Conservation (phyloP, 2,329 filamentous ascomycete genomes). For the Cadophora luteo-olivacea region DNA sequence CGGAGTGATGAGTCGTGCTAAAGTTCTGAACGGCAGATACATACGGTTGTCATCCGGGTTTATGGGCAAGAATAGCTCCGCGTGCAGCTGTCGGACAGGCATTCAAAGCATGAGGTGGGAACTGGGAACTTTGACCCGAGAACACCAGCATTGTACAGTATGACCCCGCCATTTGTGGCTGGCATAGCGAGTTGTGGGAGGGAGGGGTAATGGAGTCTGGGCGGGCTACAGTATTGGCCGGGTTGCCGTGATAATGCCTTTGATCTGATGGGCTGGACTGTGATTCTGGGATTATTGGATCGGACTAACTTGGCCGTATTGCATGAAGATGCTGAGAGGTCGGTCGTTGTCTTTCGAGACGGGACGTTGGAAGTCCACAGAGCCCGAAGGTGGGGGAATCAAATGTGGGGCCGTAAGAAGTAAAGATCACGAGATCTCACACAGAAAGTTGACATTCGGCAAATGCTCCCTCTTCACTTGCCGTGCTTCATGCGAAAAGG, state of each 20-base stretch:
- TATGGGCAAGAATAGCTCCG: slow-evolving; percentile 7
- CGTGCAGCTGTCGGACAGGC: slow-evolving; percentile 4
- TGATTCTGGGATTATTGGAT: neutral
- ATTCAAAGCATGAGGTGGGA: neutral
- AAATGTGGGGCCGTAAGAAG: neutral
- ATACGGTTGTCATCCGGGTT: slow-evolving; percentile 6
- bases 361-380: neutral
- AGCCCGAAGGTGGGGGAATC: neutral
- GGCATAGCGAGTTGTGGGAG: neutral
- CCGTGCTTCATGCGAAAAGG: slow-evolving; percentile 3
- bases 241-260: slow-evolving; percentile 4
- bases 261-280: slow-evolving; percentile 7
- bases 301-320: neutral
- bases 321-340: neutral
- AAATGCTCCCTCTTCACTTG: slow-evolving; percentile 17
- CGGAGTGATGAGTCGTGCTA: neutral
- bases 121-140: neutral
- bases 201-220: slow-evolving; percentile 5
- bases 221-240: neutral
- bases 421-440: slow-evolving; percentile 8
- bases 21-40: neutral
- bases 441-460: slow-evolving; percentile 15
- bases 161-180: slow-evolving; percentile 17
- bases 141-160: neutral
- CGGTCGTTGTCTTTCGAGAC: neutral